Conservation (phyloP, 1,139 yeast species). For the Barnettozyma hawaiiensis region DNA sequence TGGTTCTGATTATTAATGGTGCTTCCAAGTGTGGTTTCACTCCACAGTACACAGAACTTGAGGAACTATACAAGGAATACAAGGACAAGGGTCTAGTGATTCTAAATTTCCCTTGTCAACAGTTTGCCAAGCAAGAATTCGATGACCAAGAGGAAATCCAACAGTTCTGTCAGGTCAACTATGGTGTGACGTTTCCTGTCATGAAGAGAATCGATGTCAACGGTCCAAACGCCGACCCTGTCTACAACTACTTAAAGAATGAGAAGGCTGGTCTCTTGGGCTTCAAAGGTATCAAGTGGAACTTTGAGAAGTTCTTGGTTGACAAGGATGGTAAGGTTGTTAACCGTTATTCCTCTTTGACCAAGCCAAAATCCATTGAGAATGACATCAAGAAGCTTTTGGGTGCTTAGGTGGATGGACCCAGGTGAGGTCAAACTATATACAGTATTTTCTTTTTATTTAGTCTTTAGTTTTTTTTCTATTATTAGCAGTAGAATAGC, state of each 20-base stretch:
- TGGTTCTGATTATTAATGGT: constrained; percentile 81
- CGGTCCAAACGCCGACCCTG: constrained; percentile 76
- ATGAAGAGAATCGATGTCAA: constrained; percentile 85
- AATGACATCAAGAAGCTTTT: constrained; percentile 43
- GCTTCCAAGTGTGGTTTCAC: constrained; percentile 92
- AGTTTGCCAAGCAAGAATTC: constrained; percentile 89
- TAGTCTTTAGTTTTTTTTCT: not conserved
- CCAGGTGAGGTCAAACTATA: too few species aligned
- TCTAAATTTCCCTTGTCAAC: constrained; percentile 90
- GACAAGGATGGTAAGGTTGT: constrained; percentile 69
- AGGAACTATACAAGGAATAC: constrained; percentile 74
- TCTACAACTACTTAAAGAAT: constrained; percentile 67
- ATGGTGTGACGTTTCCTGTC: constrained; percentile 85
- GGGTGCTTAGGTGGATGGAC: constrained; percentile 1
- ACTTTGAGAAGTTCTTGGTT: constrained; percentile 86
- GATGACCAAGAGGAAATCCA: constrained; percentile 61
- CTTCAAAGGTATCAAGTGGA: constrained; percentile 80
- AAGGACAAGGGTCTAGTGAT: constrained; percentile 69
- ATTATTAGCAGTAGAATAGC: too few species aligned
- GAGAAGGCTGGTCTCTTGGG: constrained; percentile 54
- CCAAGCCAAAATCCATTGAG: constrained; percentile 59
- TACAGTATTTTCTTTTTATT: not conserved
- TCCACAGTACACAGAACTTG: constrained; percentile 82
- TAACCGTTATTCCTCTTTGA: constrained; percentile 61
- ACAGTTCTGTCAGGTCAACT: constrained; percentile 56